Evolutionary conservation across 441 rosid genomes (phyloP).

Genomic region (Adansonia grandidieri): DNA sequence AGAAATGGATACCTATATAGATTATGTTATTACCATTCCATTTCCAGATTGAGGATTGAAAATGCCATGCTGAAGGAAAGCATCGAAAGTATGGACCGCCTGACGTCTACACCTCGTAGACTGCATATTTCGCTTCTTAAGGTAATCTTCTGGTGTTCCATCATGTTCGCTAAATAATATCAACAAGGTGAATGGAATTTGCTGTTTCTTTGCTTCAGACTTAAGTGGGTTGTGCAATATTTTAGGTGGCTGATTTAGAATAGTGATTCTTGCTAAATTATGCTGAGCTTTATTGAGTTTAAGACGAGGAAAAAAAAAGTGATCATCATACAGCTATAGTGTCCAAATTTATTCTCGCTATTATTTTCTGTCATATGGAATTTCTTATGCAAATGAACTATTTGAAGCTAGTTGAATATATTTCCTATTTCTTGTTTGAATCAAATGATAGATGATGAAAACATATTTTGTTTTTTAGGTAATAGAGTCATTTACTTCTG

Average conservation of each 20-base stretch:
- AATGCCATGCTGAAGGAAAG: slow-evolving; percentile 86
- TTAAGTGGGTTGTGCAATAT: neutral
- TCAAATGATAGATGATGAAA: neutral
- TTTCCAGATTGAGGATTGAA: slow-evolving; percentile 81
- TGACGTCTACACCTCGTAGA: slow-evolving; percentile 79
- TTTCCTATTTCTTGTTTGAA: slow-evolving; percentile 12
- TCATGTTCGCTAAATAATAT: neutral
- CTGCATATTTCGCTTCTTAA: slow-evolving; percentile 76
- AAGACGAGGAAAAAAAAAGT: neutral
- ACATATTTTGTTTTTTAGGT: slow-evolving; percentile 49
- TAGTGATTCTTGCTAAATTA: neutral
- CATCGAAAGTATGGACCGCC: slow-evolving; percentile 79
- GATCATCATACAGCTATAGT: too few species aligned
- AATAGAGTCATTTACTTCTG: slow-evolving; percentile 39
- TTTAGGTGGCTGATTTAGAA: neutral
- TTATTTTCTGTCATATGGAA: neutral
- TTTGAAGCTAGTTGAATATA: slow-evolving; percentile 3
- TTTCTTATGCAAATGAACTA: neutral
- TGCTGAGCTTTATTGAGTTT: neutral
- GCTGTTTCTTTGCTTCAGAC: neutral
- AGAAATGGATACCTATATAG: neutral
- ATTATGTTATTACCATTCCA: slow-evolving; percentile 19
- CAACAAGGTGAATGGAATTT: neutral
- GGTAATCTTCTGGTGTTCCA: slow-evolving; percentile 43
- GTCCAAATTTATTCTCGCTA: neutral